Evolutionary conservation across 768 basidiomycete genomes (phyloP), one percentile per base, ranked within the genome.

Genomic region (Tephrocybe sp.): DNA sequence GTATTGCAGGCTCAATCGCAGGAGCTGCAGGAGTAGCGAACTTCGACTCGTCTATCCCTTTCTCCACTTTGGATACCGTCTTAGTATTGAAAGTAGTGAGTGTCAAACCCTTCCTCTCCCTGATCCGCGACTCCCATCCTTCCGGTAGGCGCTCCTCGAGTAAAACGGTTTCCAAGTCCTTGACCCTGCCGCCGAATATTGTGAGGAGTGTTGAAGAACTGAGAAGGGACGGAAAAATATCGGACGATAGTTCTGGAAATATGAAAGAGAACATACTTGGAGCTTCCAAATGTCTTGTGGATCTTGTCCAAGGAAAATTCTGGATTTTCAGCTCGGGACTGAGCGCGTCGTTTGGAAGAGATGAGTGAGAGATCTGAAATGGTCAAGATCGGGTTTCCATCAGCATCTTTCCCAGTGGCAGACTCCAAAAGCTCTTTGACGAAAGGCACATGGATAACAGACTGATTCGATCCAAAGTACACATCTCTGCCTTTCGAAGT

Each of bases 101-200:
- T 0, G 87, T 88, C 31, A 89, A 64, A 0, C 89, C 88, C 48
- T 74, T 68, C 0, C 68, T 77, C 32, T 73, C 67, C n/a, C 76
- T 71, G 26, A 81, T 64, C 12, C 76, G 68, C 0, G 87, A 74
- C 61, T 89, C 86, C 85, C 87, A 91, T 17, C 81, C 81, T 0
- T 84, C 74, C 0, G 84, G 83, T 30, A 92, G 61, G 13, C 87
- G 78, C 56, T 92, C 89, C 39, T 92, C 85, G 8, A 72, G 62
- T n/a, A 92, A 64, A 43, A 88, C 59, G 0, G 74, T 56, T 36
- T 75, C 67, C 33, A 90, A 57, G 50, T 85, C 84, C 6, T 71
- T 65, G 4, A 84, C 60, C 16, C 75, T 71, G 2, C 87, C 85
- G 4, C 85, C 90, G 55, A 89, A 84, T 47, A 85, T 80, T 1